Base-by-base conservation (phyloP, 148 eudicot genomes). In the Diospyros lotus region DNA sequence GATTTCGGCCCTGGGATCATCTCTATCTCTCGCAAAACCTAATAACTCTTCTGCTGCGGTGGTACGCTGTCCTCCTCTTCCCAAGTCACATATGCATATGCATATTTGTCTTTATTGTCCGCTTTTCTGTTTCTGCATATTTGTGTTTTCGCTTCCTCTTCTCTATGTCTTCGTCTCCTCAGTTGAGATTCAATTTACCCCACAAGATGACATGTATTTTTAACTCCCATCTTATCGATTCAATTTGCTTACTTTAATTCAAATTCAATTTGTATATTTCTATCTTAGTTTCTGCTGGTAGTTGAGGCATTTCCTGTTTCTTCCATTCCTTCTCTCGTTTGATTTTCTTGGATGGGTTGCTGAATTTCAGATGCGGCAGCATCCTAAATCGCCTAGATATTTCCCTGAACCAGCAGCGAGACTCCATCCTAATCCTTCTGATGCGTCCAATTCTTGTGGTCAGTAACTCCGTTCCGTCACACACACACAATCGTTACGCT, bases 1-100 rank as follows among this genome's bases (percentile, higher is more conserved):
- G 46, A 66, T 75, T 66, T 63, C 78, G 8, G 83, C 80, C 17
- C 71, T 74, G 42, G 83, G 71, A 69, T 55, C 75, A 69, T 55
- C 75, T 66, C 58, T 83, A 52, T 53, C 78, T 5, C 53, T 28
- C 40, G 76, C 58, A 14, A 62, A 62, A 28, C 28, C 28, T 42
- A 9, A 39, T 48, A 46, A 52, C 68, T 46, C 9, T 44, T 46
- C 13, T 48, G 9, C 71, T 46, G 48, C 45, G 58, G 46, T 50
- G 14, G 52, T 48, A 48, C 52, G 52, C 8, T 8, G 6, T 48
- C 45, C 55, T 46, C 15, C 56, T 50, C 53, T 0, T 64, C 75
- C n/a, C 44, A 56, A 68, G 66, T 12, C 53, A 28, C 28, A 28
- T 28, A 28, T 28, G 28, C 28, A 28, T 28, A 28, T 28, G 0